phyloP scores from a whole-genome alignment of 345 rosid species.

The Limnanthes douglasii region DNA sequence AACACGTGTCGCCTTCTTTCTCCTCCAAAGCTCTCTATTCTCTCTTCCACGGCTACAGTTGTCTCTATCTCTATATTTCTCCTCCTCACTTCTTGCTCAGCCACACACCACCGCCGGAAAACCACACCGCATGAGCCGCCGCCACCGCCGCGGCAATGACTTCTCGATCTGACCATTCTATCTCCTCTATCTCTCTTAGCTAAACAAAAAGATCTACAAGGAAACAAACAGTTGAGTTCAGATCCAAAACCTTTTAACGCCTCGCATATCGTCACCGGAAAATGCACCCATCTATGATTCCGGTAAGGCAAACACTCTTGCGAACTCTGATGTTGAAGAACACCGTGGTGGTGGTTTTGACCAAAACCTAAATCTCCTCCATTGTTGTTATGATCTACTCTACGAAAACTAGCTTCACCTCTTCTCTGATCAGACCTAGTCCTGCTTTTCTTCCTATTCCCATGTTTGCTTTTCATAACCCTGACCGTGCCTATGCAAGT shows the following conservation, averaged over 20 bases:
- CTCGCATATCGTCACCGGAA: constrained; percentile 74
- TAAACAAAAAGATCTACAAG: constrained; percentile 71
- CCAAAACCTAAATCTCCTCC: constrained; percentile 8
- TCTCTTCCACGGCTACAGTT: constrained; percentile 45
- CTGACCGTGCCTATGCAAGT: constrained; percentile 96
- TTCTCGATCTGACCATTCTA: constrained; percentile 18
- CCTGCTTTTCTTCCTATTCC: constrained; percentile 59
- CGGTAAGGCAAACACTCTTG: constrained; percentile 28
- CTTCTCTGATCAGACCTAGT: constrained; percentile 40
- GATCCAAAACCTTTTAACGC: constrained; percentile 53
- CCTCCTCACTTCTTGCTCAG: constrained; percentile 46
- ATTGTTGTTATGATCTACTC: constrained; percentile 17
- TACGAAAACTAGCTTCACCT: constrained; percentile 62
- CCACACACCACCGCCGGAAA: constrained; percentile 74
- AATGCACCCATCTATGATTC: constrained; percentile 73
- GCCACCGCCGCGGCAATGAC: constrained; percentile 8
- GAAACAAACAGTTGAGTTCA: constrained; percentile 81
- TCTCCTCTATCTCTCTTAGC: constrained; percentile 12
- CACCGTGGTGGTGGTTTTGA: constrained; percentile 11
- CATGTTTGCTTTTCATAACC: constrained; percentile 89
- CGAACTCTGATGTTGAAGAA: constrained; percentile 12
- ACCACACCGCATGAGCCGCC: constrained; percentile 48
- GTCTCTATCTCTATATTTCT: constrained; percentile 56
- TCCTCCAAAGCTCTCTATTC: constrained; percentile 17
- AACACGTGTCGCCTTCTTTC: constrained; percentile 60